Evolutionary conservation across 768 basidiomycete species (phyloP).

Genomic region (Trichaptum fuscoviolaceum): DNA sequence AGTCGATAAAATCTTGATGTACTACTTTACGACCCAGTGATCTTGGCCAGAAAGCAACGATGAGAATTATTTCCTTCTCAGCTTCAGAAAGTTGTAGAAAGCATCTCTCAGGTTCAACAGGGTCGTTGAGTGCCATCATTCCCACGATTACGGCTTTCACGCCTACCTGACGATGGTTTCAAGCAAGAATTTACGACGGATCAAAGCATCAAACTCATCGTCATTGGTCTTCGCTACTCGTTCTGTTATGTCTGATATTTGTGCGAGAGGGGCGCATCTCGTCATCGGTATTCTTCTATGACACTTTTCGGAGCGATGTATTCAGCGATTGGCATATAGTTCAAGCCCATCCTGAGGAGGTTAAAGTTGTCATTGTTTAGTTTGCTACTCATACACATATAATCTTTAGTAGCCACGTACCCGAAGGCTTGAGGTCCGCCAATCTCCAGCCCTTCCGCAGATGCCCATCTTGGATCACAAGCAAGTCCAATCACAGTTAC

Average conservation of each 20-base stretch:
- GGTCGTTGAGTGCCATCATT: neutral
- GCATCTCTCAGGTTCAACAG: neutral
- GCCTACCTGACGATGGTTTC: neutral
- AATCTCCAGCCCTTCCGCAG: conserved; percentile 40
- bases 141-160: neutral
- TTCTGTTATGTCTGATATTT: neutral
- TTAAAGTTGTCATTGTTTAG: neutral
- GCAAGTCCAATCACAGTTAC: conserved; percentile 45
- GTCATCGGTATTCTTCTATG: conserved; percentile 34
- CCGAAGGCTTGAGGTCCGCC: conserved; percentile 54
- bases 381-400: conserved; percentile 10
- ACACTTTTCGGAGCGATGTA: conserved; percentile 41
- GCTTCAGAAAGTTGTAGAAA: neutral
- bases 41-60: neutral
- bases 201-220: neutral
- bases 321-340: conserved; percentile 33
- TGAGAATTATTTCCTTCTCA: neutral
- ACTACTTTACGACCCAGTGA: neutral
- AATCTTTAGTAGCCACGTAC: conserved; percentile 20
- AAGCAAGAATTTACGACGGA: neutral
- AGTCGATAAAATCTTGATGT: neutral
- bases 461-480: conserved; percentile 53
- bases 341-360: conserved; percentile 20
- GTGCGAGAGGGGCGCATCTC: conserved; percentile 12
- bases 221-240: neutral